These are phyloP conservation scores for Blastobotrys attinorum DNA, from an alignment of 805 yeast genomes.

Conservation along the genomic window DNA sequence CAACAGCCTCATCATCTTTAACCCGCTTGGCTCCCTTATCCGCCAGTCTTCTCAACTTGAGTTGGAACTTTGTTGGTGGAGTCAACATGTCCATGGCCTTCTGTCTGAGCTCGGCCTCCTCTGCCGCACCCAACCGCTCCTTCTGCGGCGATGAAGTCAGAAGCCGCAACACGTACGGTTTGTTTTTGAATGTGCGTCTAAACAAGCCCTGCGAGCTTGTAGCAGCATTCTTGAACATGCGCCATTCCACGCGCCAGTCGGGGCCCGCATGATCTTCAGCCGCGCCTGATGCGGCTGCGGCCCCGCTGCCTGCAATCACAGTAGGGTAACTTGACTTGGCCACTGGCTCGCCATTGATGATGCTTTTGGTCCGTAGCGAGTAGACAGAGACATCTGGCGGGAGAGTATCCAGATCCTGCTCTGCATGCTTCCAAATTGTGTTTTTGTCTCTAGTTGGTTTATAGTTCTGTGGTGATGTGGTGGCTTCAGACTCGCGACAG, in stretches of 20 bases:
- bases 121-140: slow-evolving; percentile 17
- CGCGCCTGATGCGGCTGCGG: too few relatives aligned
- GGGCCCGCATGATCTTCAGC: neutral
- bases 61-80: slow-evolving; percentile 22
- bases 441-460: slow-evolving; percentile 10
- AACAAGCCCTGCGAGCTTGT: slow-evolving; percentile 13
- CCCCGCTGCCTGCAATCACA: too few relatives aligned
- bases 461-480: neutral
- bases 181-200: slow-evolving; percentile 15
- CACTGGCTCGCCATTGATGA: slow-evolving; percentile 18
- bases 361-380: slow-evolving; percentile 13
- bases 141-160: slow-evolving; percentile 22
- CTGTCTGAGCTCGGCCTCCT: slow-evolving; percentile 19
- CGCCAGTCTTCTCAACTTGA: slow-evolving; percentile 25
- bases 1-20: slow-evolving; percentile 4
- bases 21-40: slow-evolving; percentile 24
- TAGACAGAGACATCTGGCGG: slow-evolving; percentile 21
- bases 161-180: slow-evolving; percentile 4
- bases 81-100: slow-evolving; percentile 20
- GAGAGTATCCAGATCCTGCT: slow-evolving; percentile 3
- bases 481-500: neutral
- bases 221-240: slow-evolving; percentile 22
- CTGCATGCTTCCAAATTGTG: slow-evolving; percentile 14
- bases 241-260: slow-evolving; percentile 30
- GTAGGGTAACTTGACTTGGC: slow-evolving; percentile 22